Base-by-base conservation (phyloP, 2,329 filamentous ascomycete genomes). In the Plenodomus tracheiphilus region DNA sequence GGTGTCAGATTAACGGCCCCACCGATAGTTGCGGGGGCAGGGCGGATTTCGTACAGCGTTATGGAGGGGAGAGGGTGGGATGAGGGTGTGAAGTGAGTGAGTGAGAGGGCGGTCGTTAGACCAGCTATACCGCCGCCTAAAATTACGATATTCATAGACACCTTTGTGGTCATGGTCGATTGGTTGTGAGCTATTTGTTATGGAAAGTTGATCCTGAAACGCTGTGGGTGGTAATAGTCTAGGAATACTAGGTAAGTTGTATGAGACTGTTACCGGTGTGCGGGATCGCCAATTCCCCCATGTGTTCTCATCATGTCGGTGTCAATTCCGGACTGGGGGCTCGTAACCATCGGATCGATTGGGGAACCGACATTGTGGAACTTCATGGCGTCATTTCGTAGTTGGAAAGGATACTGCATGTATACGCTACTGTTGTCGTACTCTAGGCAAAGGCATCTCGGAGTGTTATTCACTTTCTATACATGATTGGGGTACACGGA, bases 1-100 rank as follows among this genome's bases (percentile, higher is more conserved):
- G 85, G 83, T 0, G 81, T 79, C 11, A 87, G 64, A 56, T 86
- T 83, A 19, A 86, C 78, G 0, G 84, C 84, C 4, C 84, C 83
- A 0, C 84, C 84, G 1, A 77, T 75, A 0, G 76, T 76, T 11
- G 76, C 74, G 3, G 77, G 73, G 28, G 68, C 59, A 2, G 74
- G 68, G 1, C 78, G 75, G 38, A 79, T 71, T 58, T 81, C 79
- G 56, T 75, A 79, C 48, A 82, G 71, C 35, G 73, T 75, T 57
- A 80, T 73, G 7, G 47, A 48, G 18, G 68, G 66, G 17, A 69
- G 66, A 18, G 73, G 62, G 25, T 62, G 56, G 21, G 61, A 65
- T 20, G 64, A 38, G 20, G 75, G 72, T 6, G 64, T 50, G 59
- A 74, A 75, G 51, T 77, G 75, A 32, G 73, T 74, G 43, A 80